Base-by-base conservation (phyloP, 1,139 yeast genomes). In the Torulaspora pretoriensis region DNA sequence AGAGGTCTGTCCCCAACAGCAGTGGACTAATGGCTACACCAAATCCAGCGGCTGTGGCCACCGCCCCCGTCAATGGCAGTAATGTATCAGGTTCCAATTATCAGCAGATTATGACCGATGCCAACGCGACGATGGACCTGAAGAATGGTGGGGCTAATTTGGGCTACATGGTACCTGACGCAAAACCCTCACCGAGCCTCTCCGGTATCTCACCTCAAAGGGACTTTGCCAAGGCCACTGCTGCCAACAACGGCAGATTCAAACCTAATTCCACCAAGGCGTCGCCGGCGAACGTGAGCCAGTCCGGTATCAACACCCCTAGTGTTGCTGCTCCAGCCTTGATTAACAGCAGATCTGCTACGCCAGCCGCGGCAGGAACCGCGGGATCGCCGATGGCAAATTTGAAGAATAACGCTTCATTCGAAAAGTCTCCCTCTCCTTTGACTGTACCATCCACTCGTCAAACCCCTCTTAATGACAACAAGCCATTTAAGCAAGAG, bases 401-500 rank as follows among this genome's bases (percentile, higher is more conserved):
- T 23, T 28, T 37, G 22, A 43, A 41, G 30, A 26, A 32, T 12
- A 22, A 35, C n/a, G 33, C 38, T 17, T 12, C 46, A 12, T 41
- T 32, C 19, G 53, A 49, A 17, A 47, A 43, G n/a, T 42, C 54
- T 9, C 56, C 54, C 16, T 48, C 59, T 17, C 55, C 57, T 26
- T 38, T 49, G 27, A 49, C 47, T 17, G 49, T 34, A 22, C 46
- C 47, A 12, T 44, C 51, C 5, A 36, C 51, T 3, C 49, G 46
- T 28, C 35, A 46, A 5, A 31, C 48, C 3, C 39, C 51, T n/a
- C 35, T 19, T 31, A 29, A 28, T 28, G 43, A 43, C 4, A 57
- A 53, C 14, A 56, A 54, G 45, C 64, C 65, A 9, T 58, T 53
- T 43, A 58, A 48, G 41, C 55, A 53, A 23, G 68, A 64, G 37